These are phyloP conservation scores for Pseudopithomyces chartarum DNA, from an alignment of 2,329 filamentous ascomycete genomes.

Conservation along the genomic window DNA sequence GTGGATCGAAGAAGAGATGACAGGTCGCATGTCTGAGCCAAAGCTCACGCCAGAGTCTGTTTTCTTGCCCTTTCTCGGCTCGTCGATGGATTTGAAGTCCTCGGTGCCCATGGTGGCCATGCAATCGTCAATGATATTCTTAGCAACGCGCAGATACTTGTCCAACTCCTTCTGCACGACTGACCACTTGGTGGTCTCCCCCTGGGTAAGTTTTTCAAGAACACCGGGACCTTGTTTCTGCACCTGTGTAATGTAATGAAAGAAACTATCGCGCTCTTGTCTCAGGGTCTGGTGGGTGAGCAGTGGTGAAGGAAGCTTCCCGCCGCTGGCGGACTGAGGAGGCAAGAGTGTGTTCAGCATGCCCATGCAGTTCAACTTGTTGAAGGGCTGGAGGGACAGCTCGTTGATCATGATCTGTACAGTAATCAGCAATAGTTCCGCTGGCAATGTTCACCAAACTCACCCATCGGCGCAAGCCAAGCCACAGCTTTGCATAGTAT, in stretches of 20 bases:
- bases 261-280: constrained; percentile 65
- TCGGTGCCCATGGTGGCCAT: constrained; percentile 49
- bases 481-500: constrained; percentile 64
- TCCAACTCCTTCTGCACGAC: constrained; percentile 55
- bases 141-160: constrained; percentile 63
- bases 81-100: constrained; percentile 39
- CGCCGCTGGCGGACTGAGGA: constrained; percentile 51
- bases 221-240: constrained; percentile 61
- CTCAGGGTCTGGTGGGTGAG: constrained; percentile 59
- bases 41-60: constrained; percentile 69
- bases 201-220: constrained; percentile 58
- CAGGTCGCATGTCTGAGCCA: constrained; percentile 43
- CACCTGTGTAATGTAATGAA: constrained; percentile 64
- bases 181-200: constrained; percentile 63
- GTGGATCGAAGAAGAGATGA: constrained; percentile 28
- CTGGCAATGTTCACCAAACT: constrained; percentile 23
- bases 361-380: constrained; percentile 68
- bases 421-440: constrained; percentile 10
- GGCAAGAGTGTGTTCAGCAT: constrained; percentile 72
- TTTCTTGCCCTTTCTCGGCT: constrained; percentile 57
- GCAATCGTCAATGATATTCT: constrained; percentile 66
- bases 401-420: constrained; percentile 67
- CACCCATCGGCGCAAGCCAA: constrained; percentile 68
- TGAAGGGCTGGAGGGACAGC: constrained; percentile 64
- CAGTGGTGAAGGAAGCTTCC: constrained; percentile 54